Conservation (phyloP, 257 asterid species). For the Nicotiana undulata region DNA sequence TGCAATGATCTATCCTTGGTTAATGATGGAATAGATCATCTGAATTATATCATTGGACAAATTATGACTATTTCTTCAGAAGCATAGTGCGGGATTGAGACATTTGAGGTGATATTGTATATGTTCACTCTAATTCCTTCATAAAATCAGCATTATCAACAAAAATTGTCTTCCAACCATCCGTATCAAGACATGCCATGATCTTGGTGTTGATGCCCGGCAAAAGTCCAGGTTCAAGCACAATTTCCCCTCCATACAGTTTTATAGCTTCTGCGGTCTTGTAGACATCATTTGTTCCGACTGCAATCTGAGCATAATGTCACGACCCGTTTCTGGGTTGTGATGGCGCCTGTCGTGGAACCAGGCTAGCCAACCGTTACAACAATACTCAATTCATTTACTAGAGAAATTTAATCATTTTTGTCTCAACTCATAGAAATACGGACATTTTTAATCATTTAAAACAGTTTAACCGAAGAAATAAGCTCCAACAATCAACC, state of each 20-base stretch:
- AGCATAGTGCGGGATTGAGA: neutral
- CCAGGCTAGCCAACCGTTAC: too few species aligned
- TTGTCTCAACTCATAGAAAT: too few species aligned
- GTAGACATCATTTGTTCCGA: constrained; percentile 30
- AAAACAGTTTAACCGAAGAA: too few species aligned
- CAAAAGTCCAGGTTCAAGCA: constrained; percentile 34
- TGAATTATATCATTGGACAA: neutral
- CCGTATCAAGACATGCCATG: constrained; percentile 30
- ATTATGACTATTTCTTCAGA: neutral
- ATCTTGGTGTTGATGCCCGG: constrained; percentile 32
- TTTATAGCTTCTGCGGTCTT: constrained; percentile 25
- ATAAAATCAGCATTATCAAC: constrained; percentile 40
- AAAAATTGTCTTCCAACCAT: constrained; percentile 36
- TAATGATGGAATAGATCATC: neutral
- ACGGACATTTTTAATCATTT: too few species aligned
- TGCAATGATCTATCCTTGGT: neutral
- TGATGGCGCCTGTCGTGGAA: too few species aligned
- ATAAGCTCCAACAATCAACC: too few species aligned
- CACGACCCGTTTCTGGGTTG: too few species aligned
- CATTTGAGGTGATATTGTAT: neutral
- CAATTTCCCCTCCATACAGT: constrained; percentile 25
- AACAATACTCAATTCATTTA: too few species aligned
- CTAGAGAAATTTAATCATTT: too few species aligned
- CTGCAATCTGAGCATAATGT: constrained; percentile 40
- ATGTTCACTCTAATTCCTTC: constrained; percentile 37